These are phyloP conservation scores for Cryptomeria japonica DNA, from an alignment of 75 land plant genomes.

Conservation along the genomic window DNA sequence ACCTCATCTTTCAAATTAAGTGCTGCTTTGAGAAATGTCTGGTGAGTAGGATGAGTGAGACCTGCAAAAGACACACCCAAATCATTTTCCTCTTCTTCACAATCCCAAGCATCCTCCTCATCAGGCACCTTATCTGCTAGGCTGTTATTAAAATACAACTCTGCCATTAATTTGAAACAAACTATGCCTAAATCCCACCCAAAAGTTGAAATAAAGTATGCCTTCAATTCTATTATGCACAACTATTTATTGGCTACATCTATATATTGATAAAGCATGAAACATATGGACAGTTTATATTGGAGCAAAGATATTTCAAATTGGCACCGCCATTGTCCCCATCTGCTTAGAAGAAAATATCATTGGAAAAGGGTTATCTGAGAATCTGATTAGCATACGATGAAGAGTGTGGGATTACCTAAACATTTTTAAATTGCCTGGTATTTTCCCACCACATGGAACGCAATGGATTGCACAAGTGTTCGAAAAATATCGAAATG, in stretches of 20 bases:
- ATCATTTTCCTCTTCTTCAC: neutral
- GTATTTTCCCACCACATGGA: no score
- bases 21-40: neutral
- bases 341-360: neutral
- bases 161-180: neutral
- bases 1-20: slow-evolving; percentile 3
- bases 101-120: neutral
- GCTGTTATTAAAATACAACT: neutral
- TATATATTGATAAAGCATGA: no score
- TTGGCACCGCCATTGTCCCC: neutral
- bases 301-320: neutral
- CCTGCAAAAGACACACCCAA: neutral
- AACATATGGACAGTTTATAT: no score
- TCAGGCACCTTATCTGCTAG: neutral
- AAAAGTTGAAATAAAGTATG: no score
- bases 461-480: no score
- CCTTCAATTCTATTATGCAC: neutral
- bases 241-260: neutral
- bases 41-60: neutral
- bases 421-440: no score
- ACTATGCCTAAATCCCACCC: neutral
- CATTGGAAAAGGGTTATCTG: no score
- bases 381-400: no score
- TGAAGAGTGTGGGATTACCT: no score
- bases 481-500: no score